These are phyloP conservation scores for Wallacemonas collosoma DNA, from an alignment of 208 protist species.

Conservation along the genomic window DNA sequence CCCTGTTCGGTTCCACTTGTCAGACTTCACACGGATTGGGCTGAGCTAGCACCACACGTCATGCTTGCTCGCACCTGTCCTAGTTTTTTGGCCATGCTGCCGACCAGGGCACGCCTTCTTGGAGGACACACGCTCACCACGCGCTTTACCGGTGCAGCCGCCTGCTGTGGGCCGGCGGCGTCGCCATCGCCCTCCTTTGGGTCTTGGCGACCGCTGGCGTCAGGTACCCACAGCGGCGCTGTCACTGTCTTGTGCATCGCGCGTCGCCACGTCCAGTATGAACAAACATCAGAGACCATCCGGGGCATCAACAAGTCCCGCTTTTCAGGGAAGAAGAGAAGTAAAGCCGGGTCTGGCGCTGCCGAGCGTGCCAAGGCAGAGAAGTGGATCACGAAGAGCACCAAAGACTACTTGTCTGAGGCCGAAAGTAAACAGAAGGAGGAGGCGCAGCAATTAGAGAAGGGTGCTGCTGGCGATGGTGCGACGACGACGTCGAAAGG, in stretches of 20 bases:
- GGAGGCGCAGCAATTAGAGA: not conserved
- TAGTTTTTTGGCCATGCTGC: not conserved
- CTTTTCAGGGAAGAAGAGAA: constrained; percentile 8
- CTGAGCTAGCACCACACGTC: not conserved
- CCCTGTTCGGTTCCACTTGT: not conserved
- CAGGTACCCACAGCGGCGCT: not conserved
- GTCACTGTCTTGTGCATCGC: constrained; percentile 17
- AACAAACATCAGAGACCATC: constrained; percentile 71
- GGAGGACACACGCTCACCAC: not conserved
- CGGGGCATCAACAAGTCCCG: constrained; percentile 64
- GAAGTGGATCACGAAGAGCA: constrained; percentile 87
- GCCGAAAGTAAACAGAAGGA: constrained; percentile 44
- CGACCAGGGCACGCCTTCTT: not conserved
- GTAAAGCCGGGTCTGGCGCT: not conserved
- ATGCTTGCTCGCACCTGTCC: not conserved
- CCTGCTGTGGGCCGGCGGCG: not conserved
- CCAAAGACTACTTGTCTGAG: constrained; percentile 87
- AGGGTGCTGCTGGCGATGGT: not conserved
- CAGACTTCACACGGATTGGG: too few species aligned
- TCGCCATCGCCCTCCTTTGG: not conserved
- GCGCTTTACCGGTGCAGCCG: not conserved
- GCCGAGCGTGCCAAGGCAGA: constrained; percentile 23
- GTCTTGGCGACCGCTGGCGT: too few species aligned
- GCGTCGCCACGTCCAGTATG: constrained; percentile 56
- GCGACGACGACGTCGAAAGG: not conserved